phyloP scores from a whole-genome alignment of 1,139 yeast genomes.

The Suhomyces terraborum region DNA sequence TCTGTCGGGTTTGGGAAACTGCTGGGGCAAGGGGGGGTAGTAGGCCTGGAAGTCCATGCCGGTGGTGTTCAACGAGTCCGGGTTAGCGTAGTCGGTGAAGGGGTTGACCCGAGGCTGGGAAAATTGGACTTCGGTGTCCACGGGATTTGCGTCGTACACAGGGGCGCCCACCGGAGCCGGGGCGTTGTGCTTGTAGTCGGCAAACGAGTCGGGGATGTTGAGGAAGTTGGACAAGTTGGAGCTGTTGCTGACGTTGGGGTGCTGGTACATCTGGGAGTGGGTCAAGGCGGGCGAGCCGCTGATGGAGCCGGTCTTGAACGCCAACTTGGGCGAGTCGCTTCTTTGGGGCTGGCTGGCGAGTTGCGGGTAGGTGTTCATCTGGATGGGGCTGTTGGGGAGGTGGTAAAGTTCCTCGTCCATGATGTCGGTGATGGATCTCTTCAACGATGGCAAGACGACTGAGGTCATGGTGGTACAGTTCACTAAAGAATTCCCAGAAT shows the following conservation, averaged over 20 bases:
- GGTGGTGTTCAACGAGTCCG: conserved; percentile 28
- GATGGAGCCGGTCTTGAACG: conserved; percentile 15
- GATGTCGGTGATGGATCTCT: conserved; percentile 59
- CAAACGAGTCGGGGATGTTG: conserved; percentile 35
- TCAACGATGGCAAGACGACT: conserved; percentile 48
- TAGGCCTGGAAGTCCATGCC: conserved; percentile 16
- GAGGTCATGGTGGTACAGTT: conserved; percentile 46
- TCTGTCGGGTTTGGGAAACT: conserved; percentile 22
- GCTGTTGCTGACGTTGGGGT: conserved; percentile 17
- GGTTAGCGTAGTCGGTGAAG: conserved; percentile 42
- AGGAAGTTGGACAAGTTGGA: conserved; percentile 30
- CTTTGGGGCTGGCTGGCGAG: conserved; percentile 12
- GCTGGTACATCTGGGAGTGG: conserved; percentile 20
- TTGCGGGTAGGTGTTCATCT: conserved; percentile 11
- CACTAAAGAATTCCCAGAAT: too few relatives aligned
- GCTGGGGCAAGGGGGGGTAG: conserved; percentile 18
- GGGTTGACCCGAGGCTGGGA: conserved; percentile 26
- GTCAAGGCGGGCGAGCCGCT: conserved; percentile 22
- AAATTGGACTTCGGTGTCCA: conserved; percentile 17
- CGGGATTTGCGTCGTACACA: conserved; percentile 12
- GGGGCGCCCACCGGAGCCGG: conserved; percentile 5
- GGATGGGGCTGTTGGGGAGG: conserved; percentile 33
- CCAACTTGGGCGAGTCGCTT: conserved; percentile 16
- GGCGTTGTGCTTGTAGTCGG: conserved; percentile 28
- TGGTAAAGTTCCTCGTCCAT: conserved; percentile 68